Base-by-base conservation (phyloP, 2,329 filamentous ascomycete species). In the Ophiostoma triangulosporum region DNA sequence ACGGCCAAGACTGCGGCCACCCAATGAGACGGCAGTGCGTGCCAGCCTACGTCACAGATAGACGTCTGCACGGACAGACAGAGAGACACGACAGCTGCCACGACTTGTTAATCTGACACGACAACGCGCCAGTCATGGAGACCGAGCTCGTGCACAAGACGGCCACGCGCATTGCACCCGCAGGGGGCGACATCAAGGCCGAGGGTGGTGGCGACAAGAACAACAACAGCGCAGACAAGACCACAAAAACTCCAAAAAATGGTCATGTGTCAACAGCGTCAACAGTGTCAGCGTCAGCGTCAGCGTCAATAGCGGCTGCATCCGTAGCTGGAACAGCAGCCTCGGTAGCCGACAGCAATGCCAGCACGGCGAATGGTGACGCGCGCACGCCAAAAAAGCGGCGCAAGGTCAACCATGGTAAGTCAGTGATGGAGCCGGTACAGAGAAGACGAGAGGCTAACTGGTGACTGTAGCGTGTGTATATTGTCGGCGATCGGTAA, bases 321-420 rank as follows among this genome's bases (percentile, higher is more conserved):
- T 17, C 35, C 35, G 15, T n/a, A 20, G 35, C 40, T 4, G 24
- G 20, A 14, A 31, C 43, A 17, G 43, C 15, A 6, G 40, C 51
- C 17, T 29, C 29, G 22, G 53, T 26, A 7, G 40, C 40, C 54
- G 38, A 57, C 55, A 43, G 57, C 24, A 60, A 62, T 59, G 58
- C 63, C n/a, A 29, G 52, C 17, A 35, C 27, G 24, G 48, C 46
- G 46, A 55, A 57, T 58, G 51, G 65, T 36, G 64, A 66, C 57
- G 57, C 61, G 57, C 75, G 77, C 68, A 86, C 80, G 66, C 82
- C 84, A 49, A 90, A 88, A 73, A 90, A 89, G 76, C 78, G 86
- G 71, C 84, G 86, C 74, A 91, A 91, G 73, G 86, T 91, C 62
- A 90, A 89, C 73, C 86, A 91, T 72, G 86, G 86, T 90, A 80